These are phyloP conservation scores for Trypanosoma mega DNA, from an alignment of 208 protist genomes.

Conservation along the genomic window DNA sequence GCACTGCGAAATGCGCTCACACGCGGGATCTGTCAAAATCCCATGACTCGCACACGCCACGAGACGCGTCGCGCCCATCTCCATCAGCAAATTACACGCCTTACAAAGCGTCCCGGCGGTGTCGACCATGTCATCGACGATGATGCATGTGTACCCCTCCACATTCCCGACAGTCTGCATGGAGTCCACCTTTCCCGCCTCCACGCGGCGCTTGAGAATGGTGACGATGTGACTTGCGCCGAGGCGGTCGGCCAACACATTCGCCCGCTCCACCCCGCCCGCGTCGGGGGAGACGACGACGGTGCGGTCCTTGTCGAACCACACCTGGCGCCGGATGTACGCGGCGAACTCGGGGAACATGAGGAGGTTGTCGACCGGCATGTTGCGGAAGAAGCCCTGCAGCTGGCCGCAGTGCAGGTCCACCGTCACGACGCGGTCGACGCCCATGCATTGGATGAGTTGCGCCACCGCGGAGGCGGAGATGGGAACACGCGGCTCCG, in stretches of 20 bases:
- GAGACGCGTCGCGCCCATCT: constrained; percentile 90
- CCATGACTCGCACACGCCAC: constrained; percentile 95
- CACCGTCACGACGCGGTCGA: constrained; percentile 93
- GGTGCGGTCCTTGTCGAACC: constrained; percentile 76
- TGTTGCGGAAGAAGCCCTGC: constrained; percentile 96
- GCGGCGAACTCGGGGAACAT: constrained; percentile 89
- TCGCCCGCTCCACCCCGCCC: constrained; percentile 95
- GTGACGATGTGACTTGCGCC: constrained; percentile 89
- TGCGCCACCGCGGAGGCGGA: constrained; percentile 94
- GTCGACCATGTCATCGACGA: constrained; percentile 98
- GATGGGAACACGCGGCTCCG: constrained; percentile 94
- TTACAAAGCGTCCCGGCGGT: constrained; percentile 95
- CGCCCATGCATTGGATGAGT: constrained; percentile 91
- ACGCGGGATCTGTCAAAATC: constrained; percentile 91
- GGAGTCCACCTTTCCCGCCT: constrained; percentile 91
- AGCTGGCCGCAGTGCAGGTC: constrained; percentile 96
- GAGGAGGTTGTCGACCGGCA: constrained; percentile 94
- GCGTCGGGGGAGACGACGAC: constrained; percentile 96
- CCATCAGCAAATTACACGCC: constrained; percentile 85
- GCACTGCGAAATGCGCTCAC: constrained; percentile 88
- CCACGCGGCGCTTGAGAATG: constrained; percentile 89
- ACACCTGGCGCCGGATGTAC: constrained; percentile 80
- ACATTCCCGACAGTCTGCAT: constrained; percentile 97
- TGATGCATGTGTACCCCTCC: constrained; percentile 91
- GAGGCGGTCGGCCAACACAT: constrained; percentile 84